These are phyloP conservation scores for Aspergillus jensenii DNA, from an alignment of 2,329 filamentous ascomycete genomes.

Conservation along the genomic window DNA sequence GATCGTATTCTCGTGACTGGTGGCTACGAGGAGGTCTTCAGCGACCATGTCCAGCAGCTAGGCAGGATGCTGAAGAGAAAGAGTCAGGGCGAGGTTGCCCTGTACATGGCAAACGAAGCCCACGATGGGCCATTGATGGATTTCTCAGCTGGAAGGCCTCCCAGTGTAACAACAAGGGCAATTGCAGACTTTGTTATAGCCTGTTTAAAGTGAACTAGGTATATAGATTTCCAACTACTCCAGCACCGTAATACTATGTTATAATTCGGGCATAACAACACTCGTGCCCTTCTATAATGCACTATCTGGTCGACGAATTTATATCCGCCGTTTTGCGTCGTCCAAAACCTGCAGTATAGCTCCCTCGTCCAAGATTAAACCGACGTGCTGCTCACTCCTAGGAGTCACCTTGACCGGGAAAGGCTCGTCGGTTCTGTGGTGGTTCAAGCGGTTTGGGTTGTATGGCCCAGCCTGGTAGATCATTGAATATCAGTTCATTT, in stretches of 20 bases:
- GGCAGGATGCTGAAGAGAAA: constrained; percentile 6
- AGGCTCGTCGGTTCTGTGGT: constrained; percentile 25
- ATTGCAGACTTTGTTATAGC: neutral
- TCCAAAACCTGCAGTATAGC: neutral
- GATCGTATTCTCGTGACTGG: constrained; percentile 19
- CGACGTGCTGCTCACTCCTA: constrained; percentile 5
- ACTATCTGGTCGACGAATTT: neutral
- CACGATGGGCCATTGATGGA: constrained; percentile 26
- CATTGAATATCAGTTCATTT: neutral
- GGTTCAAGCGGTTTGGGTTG: constrained; percentile 19
- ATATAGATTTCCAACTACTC: too few relatives aligned
- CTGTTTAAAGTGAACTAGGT: neutral
- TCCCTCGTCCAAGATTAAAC: constrained; percentile 1
- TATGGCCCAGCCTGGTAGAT: constrained; percentile 18
- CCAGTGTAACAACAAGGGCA: neutral
- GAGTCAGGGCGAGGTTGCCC: constrained; percentile 1
- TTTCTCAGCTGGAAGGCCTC: constrained; percentile 14
- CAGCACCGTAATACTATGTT: neutral
- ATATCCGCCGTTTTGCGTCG: neutral
- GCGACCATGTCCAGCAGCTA: constrained; percentile 20
- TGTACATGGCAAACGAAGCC: constrained; percentile 19
- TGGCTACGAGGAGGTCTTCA: constrained; percentile 22
- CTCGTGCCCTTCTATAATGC: neutral
- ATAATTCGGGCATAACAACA: too few relatives aligned
- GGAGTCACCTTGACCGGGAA: constrained; percentile 26